Base-by-base conservation (phyloP, 2,329 filamentous ascomycete species). In the Alternaria conjuncta region DNA sequence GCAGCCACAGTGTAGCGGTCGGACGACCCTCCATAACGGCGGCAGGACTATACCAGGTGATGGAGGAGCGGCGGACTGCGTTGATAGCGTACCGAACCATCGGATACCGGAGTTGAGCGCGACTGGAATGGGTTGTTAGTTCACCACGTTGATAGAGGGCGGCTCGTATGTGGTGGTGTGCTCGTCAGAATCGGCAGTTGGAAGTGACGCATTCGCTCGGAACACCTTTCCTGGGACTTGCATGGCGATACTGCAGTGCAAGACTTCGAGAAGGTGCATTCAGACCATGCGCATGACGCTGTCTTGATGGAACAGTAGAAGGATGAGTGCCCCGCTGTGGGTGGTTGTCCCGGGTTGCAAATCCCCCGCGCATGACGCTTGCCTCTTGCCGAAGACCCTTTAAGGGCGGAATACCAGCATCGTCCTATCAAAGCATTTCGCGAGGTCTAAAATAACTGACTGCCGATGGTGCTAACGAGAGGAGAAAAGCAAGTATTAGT, bases 21-120 rank as follows among this genome's bases (percentile, higher is more conserved):
- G 25, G 55, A 57, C 18, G 15, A 30, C 49, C 32, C 32, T 50
- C 45, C 53, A 44, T 44, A 51, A 30, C 2, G 53, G 32, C 5
- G 51, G n/a, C 15, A 50, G 25, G 53, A 36, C 49, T 18, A 41
- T 20, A 32, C 41, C 53, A 56, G 61, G 23, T 32, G 28, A 43
- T 60, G 46, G 30, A 25, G 41, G 45, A 32, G 53, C 47, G 50
- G 25, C 53, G 26, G 41, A 60, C 57, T 58, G 23, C 49, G 43
- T 57, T 57, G 55, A 50, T 53, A 36, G 65, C 55, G 32, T 56
- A 53, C 60, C 63, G 58, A 21, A 41, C 51, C 55, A 61, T 60
- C 59, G 64, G 64, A 47, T 32, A 43, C 49, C 66, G 66, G 66
- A 64, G 64, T 41, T 60, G 23, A 62, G 66, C 64, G 63, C 63